Base-by-base conservation (phyloP, 805 yeast genomes). In the Wickerhamomyces subpelliculosus region DNA sequence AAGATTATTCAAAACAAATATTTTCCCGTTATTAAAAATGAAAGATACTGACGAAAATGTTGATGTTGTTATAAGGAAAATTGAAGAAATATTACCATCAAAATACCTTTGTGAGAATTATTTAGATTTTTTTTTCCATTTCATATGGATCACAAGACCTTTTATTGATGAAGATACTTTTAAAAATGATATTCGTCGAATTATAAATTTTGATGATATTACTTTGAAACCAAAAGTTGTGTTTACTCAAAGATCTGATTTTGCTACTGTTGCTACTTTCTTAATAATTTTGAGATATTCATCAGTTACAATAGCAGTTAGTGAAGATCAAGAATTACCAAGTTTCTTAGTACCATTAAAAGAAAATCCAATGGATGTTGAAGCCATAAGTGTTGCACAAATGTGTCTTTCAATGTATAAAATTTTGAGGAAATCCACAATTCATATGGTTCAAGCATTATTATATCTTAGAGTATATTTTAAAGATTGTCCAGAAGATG, bases 121-220 rank as follows among this genome's bases (percentile, higher is more conserved):
- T 16, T 35, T 72, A 17, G 61, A 61, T 16, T 47, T 68, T 10
- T 73, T 61, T 45, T 73, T 72, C 48, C 45, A 47, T 8, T 60
- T 56, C 47, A 51, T 72, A 18, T 70, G 72, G 55, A 67, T 71
- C 1, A 64, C 63, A 37, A 55, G 64, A 54, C 77, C 78, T 1
- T 69, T 58, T 38, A 29, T 73, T 19, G 75, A 72, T 42, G 64
- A 70, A 38, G 46, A 41, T 1, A 35, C 46, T 14, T 70, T 72
- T 37, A 26, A 31, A 4, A 40, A 41, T 4, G 48, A 45, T 3
- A 47, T 68, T 0, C 27, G 40, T 1, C 44, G 51, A 9, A 55
- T 72, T 1, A 48, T 73, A 5, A 73, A 72, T 1, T 56, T 60
- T 2, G 52, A 59, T 28, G 50, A 56, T 1, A 45, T 39, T 17